phyloP scores from a whole-genome alignment of 441 rosid species.

The Pelargonium fulgidum region DNA sequence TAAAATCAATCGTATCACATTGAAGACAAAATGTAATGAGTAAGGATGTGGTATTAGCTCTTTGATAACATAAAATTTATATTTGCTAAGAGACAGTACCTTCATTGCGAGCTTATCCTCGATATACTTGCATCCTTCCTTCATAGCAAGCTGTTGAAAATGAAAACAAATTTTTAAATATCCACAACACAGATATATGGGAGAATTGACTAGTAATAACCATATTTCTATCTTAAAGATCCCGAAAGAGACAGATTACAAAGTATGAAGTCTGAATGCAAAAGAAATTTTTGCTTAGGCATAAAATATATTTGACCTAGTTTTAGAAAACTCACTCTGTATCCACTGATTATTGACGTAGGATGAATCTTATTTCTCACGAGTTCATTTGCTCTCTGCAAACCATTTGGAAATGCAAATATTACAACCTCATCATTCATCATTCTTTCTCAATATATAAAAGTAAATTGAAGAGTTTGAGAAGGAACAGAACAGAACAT shows the following conservation, averaged over 20 bases:
- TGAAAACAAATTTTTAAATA: conserved; percentile 11
- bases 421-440: conserved; percentile 9
- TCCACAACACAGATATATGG: neutral
- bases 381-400: conserved; percentile 86
- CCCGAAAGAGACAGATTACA: neutral
- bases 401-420: conserved; percentile 17
- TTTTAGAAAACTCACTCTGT: conserved; percentile 49
- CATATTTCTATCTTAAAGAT: neutral
- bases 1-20: neutral
- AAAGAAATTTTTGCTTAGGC: too few species aligned
- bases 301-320: neutral
- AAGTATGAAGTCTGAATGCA: too few species aligned
- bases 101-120: conserved; percentile 85
- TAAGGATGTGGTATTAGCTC: neutral
- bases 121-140: conserved; percentile 90
- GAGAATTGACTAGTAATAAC: neutral
- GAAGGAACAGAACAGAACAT: conserved; percentile 1
- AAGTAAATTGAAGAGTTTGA: neutral
- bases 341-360: conserved; percentile 93
- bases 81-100: conserved; percentile 31
- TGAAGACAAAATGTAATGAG: neutral
- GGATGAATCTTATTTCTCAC: conserved; percentile 98
- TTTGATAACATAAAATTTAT: conserved; percentile 5
- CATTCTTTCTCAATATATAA: neutral
- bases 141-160: conserved; percentile 81